A percentile compares a stretch with the other conserved stretches of the same genome.
phyloP scores from a whole-genome alignment of 1,284 basidiomycete genomes.

The Rhodofomes roseus region DNA sequence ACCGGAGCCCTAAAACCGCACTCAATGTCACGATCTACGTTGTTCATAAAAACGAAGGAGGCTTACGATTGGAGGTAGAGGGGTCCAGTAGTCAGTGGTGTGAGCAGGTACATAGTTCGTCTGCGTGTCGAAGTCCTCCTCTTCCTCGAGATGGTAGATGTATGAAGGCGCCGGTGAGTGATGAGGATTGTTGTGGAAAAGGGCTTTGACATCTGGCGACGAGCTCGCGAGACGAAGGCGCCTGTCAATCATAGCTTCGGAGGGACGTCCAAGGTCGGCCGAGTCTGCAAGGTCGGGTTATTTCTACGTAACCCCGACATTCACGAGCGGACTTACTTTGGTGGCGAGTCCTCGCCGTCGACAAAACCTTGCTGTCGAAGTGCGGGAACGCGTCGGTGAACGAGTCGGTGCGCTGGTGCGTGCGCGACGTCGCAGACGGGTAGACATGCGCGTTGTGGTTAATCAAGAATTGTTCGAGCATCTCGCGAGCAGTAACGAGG shows the following conservation, averaged over 20 bases:
- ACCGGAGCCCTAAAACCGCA: constrained; percentile 50
- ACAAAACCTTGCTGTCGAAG: constrained; percentile 92
- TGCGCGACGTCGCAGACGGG: constrained; percentile 67
- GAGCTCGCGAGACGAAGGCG: constrained; percentile 81
- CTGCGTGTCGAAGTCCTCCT: constrained; percentile 49
- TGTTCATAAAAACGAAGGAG: not conserved
- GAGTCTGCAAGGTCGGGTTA: constrained; percentile 46
- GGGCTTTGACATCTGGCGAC: constrained; percentile 91
- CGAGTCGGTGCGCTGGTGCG: constrained; percentile 83
- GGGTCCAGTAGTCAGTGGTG: constrained; percentile 66
- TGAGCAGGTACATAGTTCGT: constrained; percentile 49
- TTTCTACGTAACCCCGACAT: not conserved
- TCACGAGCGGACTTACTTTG: constrained; percentile 26
- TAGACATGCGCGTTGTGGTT: constrained; percentile 81
- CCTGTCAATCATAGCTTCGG: constrained; percentile 70
- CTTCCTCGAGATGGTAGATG: constrained; percentile 72
- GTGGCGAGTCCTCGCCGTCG: constrained; percentile 71
- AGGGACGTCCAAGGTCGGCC: constrained; percentile 65
- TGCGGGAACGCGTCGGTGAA: constrained; percentile 95
- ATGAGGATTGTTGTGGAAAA: constrained; percentile 71
- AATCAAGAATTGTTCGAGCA: constrained; percentile 89
- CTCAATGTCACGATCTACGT: constrained; percentile 21
- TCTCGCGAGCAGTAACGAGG: constrained; percentile 84
- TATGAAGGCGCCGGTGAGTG: constrained; percentile 52
- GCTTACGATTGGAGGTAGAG: constrained; percentile 73